Evolutionary conservation across 2,329 filamentous ascomycete genomes (phyloP), one percentile per base, ranked within the genome.

Genomic region (Plenodomus biglobosus): DNA sequence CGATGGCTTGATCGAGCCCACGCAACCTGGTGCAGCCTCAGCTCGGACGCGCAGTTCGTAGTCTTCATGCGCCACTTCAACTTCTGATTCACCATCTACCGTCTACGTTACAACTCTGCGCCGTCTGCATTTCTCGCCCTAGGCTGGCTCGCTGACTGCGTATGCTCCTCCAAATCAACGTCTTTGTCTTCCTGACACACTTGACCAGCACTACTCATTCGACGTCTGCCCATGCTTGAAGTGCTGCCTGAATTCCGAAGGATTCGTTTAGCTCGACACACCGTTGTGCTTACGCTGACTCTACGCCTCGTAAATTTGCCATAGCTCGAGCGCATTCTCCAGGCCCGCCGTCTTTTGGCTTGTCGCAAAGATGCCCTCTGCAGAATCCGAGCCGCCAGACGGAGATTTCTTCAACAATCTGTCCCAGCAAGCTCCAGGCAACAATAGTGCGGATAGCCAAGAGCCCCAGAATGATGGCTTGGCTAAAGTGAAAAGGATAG

Each of bases 401-500:
- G 76, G 77, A 32, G 53, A 36, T 54, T 83, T 78, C 69, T 83
- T 83, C 73, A 84, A 84, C 68, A 78, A 83, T 52, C 73, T 80
- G 38, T 75, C 77, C 3, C 78, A 78, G 62, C 70, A 71, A 59
- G 65, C 55, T 40, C 61, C 48, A 35, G 66, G 69, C 64, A 58
- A 57, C 60, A 73, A 40, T 66, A 74, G 50, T 61, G 68, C 52
- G 58, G 66, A 70, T 44, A 64, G 69, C 46, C 75, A 75, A 50
- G 76, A 78, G 51, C 71, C 71, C 48, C 65, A 73, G 36, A 70
- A 72, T 52, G 80, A 81, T 59, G 65, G 65, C 34, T 50, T 70
- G 3, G 69, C 70, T 10, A 78, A 77, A 53, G 64, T 70, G n/a
- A 97, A 97, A 78, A 84, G 92, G 59, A 88, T 97, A 63, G 94